Evolutionary conservation across 257 asterid genomes (phyloP), one percentile per base, ranked within the genome.

Genomic region (Petrea volubilis): DNA sequence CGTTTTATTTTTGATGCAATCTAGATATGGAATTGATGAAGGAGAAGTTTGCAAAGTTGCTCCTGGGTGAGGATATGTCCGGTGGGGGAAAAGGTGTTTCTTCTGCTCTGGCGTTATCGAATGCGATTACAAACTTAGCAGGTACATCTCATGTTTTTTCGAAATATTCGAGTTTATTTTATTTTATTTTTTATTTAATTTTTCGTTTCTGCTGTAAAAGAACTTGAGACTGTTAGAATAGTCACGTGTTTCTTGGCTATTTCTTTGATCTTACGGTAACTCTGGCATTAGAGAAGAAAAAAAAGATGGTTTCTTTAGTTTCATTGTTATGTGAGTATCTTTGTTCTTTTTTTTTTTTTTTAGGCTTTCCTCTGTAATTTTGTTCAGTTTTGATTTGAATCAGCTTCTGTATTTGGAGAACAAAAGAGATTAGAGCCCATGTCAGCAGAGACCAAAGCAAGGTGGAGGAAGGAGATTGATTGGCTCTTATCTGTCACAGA

Each of bases 61-160:
- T 94, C 17, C 80, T 94, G 28, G 99, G 97, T 2, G 99, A 94
- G 89, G 97, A 91, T 74, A 94, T 94, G 99, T 94, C 99, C 24
- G 99, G 99, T 56, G 96, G 97, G 53, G 99, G 99, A 25, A 91
- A 91, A 78, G 97, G 99, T 38, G 97, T 89, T 73, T 85, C 97
- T 56, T 94, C 97, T 1, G 99, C 97, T 41, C 76, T 89, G 79
- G 97, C 99, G 2, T 68, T 94, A 77, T 94, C 99, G 15, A 94
- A 94, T 84, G 97, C 97, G 44, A 81, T 94, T 57, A 94, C 99
- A 59, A 94, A 94, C 67, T 81, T 91, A 70, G 97, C 96, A 74
- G 99, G 99, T 91, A 81, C 1, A 4, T 71, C 13, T 5, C 23
- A 13, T 8, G 38, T 9, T 15, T 40, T 17, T 31, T 31, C 38